A percentile compares a stretch with the other conserved stretches of the same genome.
Conservation (phyloP, 495 filamentous ascomycete genomes). For the Aspergillus affinis region DNA sequence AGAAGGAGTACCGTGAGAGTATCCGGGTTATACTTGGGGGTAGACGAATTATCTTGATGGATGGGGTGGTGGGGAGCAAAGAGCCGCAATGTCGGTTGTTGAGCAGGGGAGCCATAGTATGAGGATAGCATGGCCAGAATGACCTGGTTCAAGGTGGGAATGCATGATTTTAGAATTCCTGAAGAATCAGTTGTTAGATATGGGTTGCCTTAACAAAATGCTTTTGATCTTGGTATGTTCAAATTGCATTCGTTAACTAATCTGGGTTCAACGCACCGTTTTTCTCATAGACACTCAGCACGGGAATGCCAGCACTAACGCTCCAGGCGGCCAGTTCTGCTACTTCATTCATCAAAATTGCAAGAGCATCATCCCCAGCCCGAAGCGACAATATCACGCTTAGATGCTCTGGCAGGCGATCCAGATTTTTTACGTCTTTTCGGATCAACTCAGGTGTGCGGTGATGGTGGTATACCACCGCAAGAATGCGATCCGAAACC, state of each 20-base stretch:
- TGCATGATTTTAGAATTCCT: slow-evolving; percentile 86
- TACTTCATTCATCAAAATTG: slow-evolving; percentile 83
- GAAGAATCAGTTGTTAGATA: slow-evolving; percentile 11
- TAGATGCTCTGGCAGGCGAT: slow-evolving; percentile 75
- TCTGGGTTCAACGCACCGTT: slow-evolving; percentile 59
- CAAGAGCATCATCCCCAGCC: slow-evolving; percentile 68
- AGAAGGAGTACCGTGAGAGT: slow-evolving; percentile 82
- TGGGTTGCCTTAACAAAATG: not conserved
- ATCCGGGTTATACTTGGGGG: slow-evolving; percentile 23
- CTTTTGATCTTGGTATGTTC: not conserved
- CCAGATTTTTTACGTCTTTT: slow-evolving; percentile 76
- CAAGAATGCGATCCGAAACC: slow-evolving; percentile 68
- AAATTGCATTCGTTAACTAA: not conserved
- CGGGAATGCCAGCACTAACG: slow-evolving; percentile 78
- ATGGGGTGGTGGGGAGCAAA: slow-evolving; percentile 68
- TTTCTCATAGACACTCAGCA: slow-evolving; percentile 86
- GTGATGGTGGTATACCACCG: slow-evolving; percentile 88
- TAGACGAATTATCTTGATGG: slow-evolving; percentile 16
- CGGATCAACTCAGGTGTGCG: slow-evolving; percentile 87
- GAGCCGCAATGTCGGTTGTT: slow-evolving; percentile 66
- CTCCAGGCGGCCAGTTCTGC: slow-evolving; percentile 91
- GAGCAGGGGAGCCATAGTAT: slow-evolving; percentile 71
- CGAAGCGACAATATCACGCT: slow-evolving; percentile 81
- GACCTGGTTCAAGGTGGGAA: slow-evolving; percentile 71
- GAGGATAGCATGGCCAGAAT: slow-evolving; percentile 71